Evolutionary conservation across 2,329 filamentous ascomycete genomes (phyloP).

Genomic region (Apiospora aurea): DNA sequence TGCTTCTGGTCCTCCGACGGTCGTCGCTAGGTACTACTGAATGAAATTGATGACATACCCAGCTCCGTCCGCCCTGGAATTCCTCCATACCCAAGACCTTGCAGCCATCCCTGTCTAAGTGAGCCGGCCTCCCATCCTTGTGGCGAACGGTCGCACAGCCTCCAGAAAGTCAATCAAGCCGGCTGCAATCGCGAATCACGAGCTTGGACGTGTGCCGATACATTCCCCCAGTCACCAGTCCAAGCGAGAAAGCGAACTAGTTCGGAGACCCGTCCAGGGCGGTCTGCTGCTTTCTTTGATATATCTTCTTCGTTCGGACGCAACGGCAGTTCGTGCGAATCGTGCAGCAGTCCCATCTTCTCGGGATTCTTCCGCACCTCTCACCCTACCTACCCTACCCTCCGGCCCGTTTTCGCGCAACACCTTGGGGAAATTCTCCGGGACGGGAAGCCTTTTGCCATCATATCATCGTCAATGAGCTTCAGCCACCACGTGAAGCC

Average conservation of each 20-base stretch:
- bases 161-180: constrained; percentile 28
- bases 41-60: not conserved
- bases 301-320: not conserved
- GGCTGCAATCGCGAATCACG: constrained; percentile 26
- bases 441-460: constrained; percentile 2
- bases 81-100: constrained; percentile 13
- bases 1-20: not conserved
- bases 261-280: constrained; percentile 4
- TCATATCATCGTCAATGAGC: constrained; percentile 25
- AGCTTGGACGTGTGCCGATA: constrained; percentile 25
- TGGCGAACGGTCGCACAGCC: constrained; percentile 26
- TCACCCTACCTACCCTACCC: not conserved
- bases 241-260: constrained; percentile 15
- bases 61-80: constrained; percentile 13
- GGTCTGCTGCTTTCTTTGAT: constrained; percentile 17
- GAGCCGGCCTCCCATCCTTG: constrained; percentile 18
- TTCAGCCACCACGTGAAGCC: constrained; percentile 26
- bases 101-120: constrained; percentile 3
- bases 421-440: not conserved
- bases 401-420: not conserved
- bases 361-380: constrained; percentile 1
- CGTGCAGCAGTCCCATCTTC: constrained; percentile 5
- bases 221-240: not conserved
- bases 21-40: not conserved
- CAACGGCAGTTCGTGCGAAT: not conserved